A percentile compares a stretch with the other conserved stretches of the same genome.
Conservation (phyloP, 352 stramenopile species). For the Globisporangium cylindrosporum region DNA sequence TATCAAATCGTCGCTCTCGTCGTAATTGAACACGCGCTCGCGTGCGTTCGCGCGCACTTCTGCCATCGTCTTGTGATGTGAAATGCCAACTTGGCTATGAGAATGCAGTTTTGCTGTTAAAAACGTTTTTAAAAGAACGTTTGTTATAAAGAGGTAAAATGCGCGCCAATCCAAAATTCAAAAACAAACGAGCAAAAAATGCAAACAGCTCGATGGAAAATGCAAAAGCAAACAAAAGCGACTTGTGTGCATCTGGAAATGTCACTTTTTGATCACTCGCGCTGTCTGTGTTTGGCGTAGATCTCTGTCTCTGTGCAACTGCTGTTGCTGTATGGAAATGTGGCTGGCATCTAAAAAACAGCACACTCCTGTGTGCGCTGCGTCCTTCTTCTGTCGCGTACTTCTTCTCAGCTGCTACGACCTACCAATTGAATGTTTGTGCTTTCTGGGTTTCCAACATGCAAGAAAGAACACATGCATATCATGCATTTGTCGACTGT, state of each 20-base stretch:
- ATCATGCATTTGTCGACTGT: background rate
- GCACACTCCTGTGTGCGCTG: background rate
- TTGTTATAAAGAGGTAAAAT: background rate
- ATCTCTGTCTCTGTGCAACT: background rate
- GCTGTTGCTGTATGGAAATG: background rate
- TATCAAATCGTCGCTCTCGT: constrained; percentile 34
- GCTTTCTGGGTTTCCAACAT: constrained; percentile 7
- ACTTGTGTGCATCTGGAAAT: background rate
- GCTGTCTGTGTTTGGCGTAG: background rate
- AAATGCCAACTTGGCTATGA: too few species aligned
- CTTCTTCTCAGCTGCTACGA: background rate
- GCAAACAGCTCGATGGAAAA: background rate
- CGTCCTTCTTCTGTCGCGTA: background rate
- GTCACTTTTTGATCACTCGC: background rate
- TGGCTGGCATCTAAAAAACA: background rate
- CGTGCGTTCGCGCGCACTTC: constrained; percentile 9
- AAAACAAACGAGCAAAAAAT: background rate
- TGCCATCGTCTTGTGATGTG: background rate
- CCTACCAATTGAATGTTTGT: background rate
- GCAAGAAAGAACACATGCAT: constrained; percentile 1
- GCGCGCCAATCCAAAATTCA: background rate
- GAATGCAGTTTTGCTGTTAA: too few species aligned
- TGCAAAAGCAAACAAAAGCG: background rate
- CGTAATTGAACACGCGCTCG: constrained; percentile 12
- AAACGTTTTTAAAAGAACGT: too few species aligned